These are phyloP conservation scores for Botryotinia narcissicola DNA, from an alignment of 2,329 filamentous ascomycete genomes.

Conservation along the genomic window DNA sequence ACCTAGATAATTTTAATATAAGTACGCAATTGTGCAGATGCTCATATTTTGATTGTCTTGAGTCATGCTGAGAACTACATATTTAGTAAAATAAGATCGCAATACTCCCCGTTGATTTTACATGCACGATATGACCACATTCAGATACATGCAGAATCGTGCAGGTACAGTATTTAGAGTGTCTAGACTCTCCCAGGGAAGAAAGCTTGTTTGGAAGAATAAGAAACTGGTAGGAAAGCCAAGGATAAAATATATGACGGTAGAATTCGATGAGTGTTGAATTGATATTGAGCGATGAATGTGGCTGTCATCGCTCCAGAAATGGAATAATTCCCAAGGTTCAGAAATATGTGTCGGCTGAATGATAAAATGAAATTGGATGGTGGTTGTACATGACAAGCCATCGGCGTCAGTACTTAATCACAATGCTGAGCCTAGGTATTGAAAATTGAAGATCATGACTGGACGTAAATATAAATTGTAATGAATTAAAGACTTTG, in stretches of 20 bases:
- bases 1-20: background rate
- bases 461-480: background rate
- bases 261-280: background rate
- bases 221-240: background rate
- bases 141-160: constrained; percentile 17
- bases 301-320: constrained; percentile 7
- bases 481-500: background rate
- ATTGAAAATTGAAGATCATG: background rate
- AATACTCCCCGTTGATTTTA: background rate
- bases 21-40: background rate
- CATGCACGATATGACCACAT: constrained; percentile 16
- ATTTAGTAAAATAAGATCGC: background rate
- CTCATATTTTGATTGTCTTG: background rate
- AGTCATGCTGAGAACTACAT: background rate
- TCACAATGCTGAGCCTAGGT: background rate
- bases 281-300: background rate
- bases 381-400: constrained; percentile 6
- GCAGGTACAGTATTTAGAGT: constrained; percentile 13
- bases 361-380: background rate
- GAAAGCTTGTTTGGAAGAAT: constrained; percentile 14
- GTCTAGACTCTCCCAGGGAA: background rate
- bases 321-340: background rate
- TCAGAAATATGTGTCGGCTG: background rate
- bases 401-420: background rate
- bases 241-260: background rate